Evolutionary conservation across 805 yeast genomes (phyloP).

Genomic region (Ogataea saltuana): DNA sequence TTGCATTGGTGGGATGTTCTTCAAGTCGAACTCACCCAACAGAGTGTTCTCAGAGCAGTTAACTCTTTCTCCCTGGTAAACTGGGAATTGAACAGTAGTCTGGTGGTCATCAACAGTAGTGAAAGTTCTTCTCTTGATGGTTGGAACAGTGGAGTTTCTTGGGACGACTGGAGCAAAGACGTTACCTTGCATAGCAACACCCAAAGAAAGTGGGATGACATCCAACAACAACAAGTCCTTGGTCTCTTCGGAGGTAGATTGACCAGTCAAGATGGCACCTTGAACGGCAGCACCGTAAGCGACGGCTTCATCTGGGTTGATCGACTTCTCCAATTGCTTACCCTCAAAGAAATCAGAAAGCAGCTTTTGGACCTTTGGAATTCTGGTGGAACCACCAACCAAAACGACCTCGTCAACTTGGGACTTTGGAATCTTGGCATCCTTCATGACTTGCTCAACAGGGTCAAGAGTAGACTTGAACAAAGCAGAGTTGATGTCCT

Average conservation of each 20-base stretch:
- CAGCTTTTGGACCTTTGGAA: conserved; percentile 95
- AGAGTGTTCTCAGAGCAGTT: conserved; percentile 96
- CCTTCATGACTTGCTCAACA: conserved; percentile 93
- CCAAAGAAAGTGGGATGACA: conserved; percentile 97
- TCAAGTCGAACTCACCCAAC: conserved; percentile 97
- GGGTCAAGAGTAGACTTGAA: conserved; percentile 94
- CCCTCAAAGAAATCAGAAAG: conserved; percentile 95
- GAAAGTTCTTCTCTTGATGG: conserved; percentile 98
- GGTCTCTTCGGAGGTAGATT: conserved; percentile 85
- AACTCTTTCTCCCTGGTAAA: conserved; percentile 99
- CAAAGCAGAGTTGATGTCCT: conserved; percentile 88
- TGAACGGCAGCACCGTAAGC: conserved; percentile 99
- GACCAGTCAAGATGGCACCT: conserved; percentile 97
- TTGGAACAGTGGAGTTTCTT: conserved; percentile 99
- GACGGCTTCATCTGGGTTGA: conserved; percentile 99
- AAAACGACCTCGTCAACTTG: conserved; percentile 91
- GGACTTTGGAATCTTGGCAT: conserved; percentile 80
- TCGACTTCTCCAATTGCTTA: conserved; percentile 93
- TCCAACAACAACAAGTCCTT: conserved; percentile 94
- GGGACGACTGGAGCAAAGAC: conserved; percentile 98
- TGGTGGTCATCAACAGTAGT: conserved; percentile 98
- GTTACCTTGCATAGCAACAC: conserved; percentile 99
- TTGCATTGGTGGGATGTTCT: conserved; percentile 96
- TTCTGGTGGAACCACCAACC: conserved; percentile 99
- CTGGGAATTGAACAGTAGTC: conserved; percentile 98